A percentile compares a stretch with the other conserved stretches of the same genome.
Conservation (phyloP, 768 basidiomycete genomes). For the Plicaturopsis crispa region DNA sequence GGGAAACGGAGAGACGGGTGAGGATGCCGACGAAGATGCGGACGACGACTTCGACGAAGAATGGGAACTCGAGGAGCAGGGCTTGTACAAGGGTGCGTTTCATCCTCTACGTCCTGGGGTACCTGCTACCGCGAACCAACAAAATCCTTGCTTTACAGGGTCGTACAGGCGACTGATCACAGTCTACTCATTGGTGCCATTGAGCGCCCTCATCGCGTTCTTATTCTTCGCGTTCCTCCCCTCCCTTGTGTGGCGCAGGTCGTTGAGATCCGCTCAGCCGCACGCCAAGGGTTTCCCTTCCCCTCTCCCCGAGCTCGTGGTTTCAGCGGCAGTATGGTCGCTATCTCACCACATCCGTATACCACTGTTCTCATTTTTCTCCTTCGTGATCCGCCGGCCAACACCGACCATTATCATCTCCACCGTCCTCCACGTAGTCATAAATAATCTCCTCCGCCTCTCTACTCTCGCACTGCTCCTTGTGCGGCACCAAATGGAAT, state of each 20-base stretch:
- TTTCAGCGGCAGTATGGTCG: constrained; percentile 55
- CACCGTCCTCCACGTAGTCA: constrained; percentile 37
- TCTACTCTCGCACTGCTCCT: constrained; percentile 45
- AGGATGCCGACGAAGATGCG: constrained; percentile 24
- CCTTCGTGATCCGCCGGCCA: constrained; percentile 20
- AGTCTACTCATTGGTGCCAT: constrained; percentile 55
- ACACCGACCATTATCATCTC: constrained; percentile 25
- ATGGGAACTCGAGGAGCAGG: constrained; percentile 39
- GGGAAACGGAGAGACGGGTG: constrained; percentile 12
- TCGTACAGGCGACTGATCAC: constrained; percentile 50
- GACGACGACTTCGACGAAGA: constrained; percentile 29
- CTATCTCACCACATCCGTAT: constrained; percentile 46
- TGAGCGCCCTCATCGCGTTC: constrained; percentile 43
- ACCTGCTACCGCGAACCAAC: constrained; percentile 6
- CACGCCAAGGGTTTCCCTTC: constrained; percentile 47
- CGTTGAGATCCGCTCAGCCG: constrained; percentile 22
- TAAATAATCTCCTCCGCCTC: constrained; percentile 48
- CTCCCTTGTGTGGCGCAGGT: constrained; percentile 33
- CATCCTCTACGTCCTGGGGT: neutral
- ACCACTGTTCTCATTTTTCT: constrained; percentile 33
- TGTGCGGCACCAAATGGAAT: constrained; percentile 34
- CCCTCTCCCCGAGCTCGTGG: constrained; percentile 58
- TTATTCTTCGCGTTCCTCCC: constrained; percentile 44
- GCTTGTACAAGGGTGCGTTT: constrained; percentile 39
- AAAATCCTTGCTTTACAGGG: constrained; percentile 28